Evolutionary conservation across 2,329 filamentous ascomycete species (phyloP).

Genomic region (Rhexocercosporidium sp.): DNA sequence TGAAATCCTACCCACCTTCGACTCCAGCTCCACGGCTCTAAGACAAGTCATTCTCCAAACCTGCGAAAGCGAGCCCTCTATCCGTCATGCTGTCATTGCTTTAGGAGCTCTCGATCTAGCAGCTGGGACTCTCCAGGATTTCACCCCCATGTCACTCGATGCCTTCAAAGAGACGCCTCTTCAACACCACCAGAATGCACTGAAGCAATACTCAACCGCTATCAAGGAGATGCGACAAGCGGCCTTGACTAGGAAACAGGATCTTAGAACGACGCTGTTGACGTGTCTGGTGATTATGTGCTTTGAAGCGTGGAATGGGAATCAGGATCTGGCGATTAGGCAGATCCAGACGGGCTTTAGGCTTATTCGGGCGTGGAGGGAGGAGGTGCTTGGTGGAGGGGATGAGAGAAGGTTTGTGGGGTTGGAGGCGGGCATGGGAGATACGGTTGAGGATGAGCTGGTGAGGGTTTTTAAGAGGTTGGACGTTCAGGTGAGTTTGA

Average conservation of each 20-base stretch:
- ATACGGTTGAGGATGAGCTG: conserved; percentile 18
- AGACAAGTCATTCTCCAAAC: conserved; percentile 30
- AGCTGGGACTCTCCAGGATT: conserved; percentile 8
- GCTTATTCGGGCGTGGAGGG: conserved; percentile 37
- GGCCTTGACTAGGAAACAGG: conserved; percentile 12
- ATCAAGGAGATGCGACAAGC: conserved; percentile 24
- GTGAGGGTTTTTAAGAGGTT: conserved; percentile 23
- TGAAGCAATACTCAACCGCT: conserved; percentile 26
- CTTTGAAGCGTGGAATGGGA: conserved; percentile 59
- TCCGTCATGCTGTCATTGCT: conserved; percentile 32
- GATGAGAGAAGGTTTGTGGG: conserved; percentile 7
- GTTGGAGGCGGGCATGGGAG: not conserved
- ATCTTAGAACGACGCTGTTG: conserved; percentile 17
- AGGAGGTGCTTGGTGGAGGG: conserved; percentile 8
- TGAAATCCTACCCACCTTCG: conserved; percentile 27
- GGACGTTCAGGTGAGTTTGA: conserved; percentile 21
- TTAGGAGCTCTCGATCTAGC: conserved; percentile 32
- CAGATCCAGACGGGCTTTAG: conserved; percentile 31
- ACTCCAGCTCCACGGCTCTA: not conserved
- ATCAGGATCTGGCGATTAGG: conserved; percentile 25
- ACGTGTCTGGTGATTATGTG: conserved; percentile 51
- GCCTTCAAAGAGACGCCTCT: conserved; percentile 8
- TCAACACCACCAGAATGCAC: conserved; percentile 28
- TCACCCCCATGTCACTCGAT: not conserved
- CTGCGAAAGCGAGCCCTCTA: conserved; percentile 22